Base-by-base conservation (phyloP, 176 grass and related monocot genomes). In the Lolium rigidum region DNA sequence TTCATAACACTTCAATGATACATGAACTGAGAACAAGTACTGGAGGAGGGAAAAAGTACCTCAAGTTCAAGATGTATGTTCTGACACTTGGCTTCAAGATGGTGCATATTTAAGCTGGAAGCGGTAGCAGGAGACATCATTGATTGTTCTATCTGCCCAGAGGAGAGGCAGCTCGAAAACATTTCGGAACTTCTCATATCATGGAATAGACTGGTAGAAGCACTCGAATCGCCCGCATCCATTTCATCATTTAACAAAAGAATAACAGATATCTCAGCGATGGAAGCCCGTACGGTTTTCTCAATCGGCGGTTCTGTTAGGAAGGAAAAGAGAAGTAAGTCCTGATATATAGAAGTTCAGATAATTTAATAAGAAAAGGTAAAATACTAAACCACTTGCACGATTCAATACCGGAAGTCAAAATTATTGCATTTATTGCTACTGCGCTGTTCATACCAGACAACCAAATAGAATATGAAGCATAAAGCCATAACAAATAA, bases 31-130 rank as follows among this genome's bases (percentile, higher is more conserved):
- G 43, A 76, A 48, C 0, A 66, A 51, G 67, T 38, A 20, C 11
- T 69, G 73, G 10, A 78, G 67, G 83, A 80, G n/a, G n/a, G 22
- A 89, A 41, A 68, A 18, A 49, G 78, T 88, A 98, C 97, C 97
- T 95, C 71, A 56, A 98, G 87, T 86, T 94, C 84, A 68, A 98
- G 84, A 91, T 38, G 46, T 70, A 92, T 87, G 11, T 91, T 87
- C 79, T 88, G 88, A 88, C 80, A 96, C 82, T 88, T 93, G 24
- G 82, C 94, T 96, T 94, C 87, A 65, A 99, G 87, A 92, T 96
- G 92, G 44, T 94, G 86, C 89, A 95, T 85, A 87, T 83, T 94
- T 76, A 92, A 74, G 76, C 79, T 92, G 37, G 82, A 54, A 39
- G 79, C 77, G 78, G 86, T 56, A 89, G 57, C 68, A 86, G 91